Conservation (phyloP, 371 early-diverging fungal genomes). For the Mucor circinelloides region DNA sequence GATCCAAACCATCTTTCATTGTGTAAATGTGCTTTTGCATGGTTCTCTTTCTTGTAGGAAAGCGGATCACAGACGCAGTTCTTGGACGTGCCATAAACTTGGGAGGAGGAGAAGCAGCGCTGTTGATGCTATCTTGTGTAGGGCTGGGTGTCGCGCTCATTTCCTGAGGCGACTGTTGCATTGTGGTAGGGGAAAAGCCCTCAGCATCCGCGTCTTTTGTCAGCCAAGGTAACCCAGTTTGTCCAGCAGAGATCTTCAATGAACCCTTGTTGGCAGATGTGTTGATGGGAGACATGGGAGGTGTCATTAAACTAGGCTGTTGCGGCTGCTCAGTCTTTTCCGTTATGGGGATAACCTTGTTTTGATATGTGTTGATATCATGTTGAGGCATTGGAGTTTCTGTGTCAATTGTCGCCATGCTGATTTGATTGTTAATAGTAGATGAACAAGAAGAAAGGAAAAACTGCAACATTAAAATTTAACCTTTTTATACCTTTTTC, state of each 20-base stretch:
- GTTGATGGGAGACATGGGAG: conserved; percentile 63
- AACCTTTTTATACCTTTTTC: conserved; percentile 2
- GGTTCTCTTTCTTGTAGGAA: conserved; percentile 27
- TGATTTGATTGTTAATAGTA: neutral
- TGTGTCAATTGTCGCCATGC: neutral
- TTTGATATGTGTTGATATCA: neutral
- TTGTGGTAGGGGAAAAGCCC: neutral
- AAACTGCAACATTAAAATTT: neutral
- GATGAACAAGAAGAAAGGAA: neutral
- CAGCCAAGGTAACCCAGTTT: conserved; percentile 29
- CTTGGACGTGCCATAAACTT: conserved; percentile 20
- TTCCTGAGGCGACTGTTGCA: conserved; percentile 3
- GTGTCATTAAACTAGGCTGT: conserved; percentile 7
- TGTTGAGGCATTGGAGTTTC: neutral
- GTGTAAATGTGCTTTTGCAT: conserved; percentile 26
- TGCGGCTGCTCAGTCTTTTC: conserved; percentile 14
- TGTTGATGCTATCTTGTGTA: neutral
- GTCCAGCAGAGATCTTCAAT: conserved; percentile 17
- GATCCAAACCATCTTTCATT: conserved; percentile 29
- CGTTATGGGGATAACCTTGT: conserved; percentile 1
- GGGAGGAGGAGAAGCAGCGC: conserved; percentile 14
- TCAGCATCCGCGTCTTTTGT: conserved; percentile 19
- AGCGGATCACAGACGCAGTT: conserved; percentile 10
- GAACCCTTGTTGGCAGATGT: conserved; percentile 49
- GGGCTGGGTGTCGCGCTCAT: neutral